phyloP scores from a whole-genome alignment of 176 grass and related monocot species.

The Aegilops longissima region DNA sequence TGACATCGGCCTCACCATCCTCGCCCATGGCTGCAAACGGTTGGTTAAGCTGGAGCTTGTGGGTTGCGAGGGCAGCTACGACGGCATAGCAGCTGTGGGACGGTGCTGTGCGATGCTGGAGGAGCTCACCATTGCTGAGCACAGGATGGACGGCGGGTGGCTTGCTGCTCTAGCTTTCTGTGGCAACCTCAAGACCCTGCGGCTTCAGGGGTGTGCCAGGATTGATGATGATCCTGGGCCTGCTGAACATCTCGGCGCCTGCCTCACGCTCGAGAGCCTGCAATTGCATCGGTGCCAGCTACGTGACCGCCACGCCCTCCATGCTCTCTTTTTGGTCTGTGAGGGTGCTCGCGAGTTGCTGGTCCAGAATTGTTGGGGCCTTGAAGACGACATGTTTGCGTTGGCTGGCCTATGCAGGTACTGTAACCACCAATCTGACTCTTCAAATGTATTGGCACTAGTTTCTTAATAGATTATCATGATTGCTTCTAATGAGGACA shows the following conservation, averaged over 20 bases:
- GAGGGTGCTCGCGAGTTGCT: conserved; percentile 69
- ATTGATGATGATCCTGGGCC: conserved; percentile 82
- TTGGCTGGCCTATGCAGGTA: conserved; percentile 79
- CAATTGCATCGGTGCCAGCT: conserved; percentile 84
- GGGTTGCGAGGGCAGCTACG: conserved; percentile 86
- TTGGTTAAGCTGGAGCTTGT: conserved; percentile 81
- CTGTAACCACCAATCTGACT: conserved; percentile 17
- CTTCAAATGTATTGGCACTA: neutral
- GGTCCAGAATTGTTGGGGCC: conserved; percentile 90
- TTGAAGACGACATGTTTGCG: conserved; percentile 82
- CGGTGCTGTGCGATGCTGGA: conserved; percentile 91
- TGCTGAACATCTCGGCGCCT: conserved; percentile 75
- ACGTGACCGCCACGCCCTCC: conserved; percentile 52
- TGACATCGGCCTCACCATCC: conserved; percentile 93
- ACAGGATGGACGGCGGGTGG: conserved; percentile 88
- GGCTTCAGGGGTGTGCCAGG: conserved; percentile 61
- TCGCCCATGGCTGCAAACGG: conserved; percentile 89
- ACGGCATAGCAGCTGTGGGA: conserved; percentile 80
- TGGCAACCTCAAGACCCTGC: conserved; percentile 83
- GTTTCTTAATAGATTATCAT: conserved; percentile 29
- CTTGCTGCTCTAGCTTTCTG: conserved; percentile 76
- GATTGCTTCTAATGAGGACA: conserved; percentile 26
- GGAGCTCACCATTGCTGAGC: conserved; percentile 74
- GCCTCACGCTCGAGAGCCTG: conserved; percentile 76
- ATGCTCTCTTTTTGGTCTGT: conserved; percentile 85